phyloP scores from a whole-genome alignment of 345 rosid species.

The Populus nigra region DNA sequence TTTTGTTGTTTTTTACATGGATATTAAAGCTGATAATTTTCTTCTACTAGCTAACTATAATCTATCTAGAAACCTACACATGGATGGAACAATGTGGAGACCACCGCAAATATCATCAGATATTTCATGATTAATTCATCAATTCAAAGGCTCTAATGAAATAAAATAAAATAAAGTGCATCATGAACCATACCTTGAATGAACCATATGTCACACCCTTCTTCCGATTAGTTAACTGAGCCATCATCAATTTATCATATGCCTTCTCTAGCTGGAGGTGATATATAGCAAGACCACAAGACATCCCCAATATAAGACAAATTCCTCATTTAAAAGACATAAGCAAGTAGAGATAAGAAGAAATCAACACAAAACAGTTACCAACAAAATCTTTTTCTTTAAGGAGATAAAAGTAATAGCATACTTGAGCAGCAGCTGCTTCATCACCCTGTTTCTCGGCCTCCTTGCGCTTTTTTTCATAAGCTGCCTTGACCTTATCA shows the following conservation, averaged over 20 bases:
- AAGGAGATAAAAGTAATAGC: conserved; percentile 20
- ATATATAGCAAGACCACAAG: conserved; percentile 12
- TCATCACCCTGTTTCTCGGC: conserved; percentile 82
- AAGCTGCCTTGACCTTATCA: conserved; percentile 63
- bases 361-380: not conserved
- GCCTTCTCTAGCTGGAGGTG: conserved; percentile 86
- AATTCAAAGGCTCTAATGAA: conserved; percentile 2
- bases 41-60: not conserved
- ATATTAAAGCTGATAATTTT: not conserved
- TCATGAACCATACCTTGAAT: conserved; percentile 48
- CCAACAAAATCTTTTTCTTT: not conserved
- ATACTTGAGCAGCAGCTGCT: conserved; percentile 71
- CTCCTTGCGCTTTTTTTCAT: conserved; percentile 71
- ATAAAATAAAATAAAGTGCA: not conserved
- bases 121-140: not conserved
- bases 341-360: not conserved
- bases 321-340: not conserved
- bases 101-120: not conserved
- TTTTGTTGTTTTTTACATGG: not conserved
- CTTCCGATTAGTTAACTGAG: conserved; percentile 72
- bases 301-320: conserved; percentile 8
- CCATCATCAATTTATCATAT: conserved; percentile 94
- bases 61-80: not conserved
- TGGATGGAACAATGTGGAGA: not conserved
- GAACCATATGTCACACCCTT: conserved; percentile 85